phyloP scores from a whole-genome alignment of 225 moss, liverwort and hornwort genomes.

The Physcomitrium patens region DNA sequence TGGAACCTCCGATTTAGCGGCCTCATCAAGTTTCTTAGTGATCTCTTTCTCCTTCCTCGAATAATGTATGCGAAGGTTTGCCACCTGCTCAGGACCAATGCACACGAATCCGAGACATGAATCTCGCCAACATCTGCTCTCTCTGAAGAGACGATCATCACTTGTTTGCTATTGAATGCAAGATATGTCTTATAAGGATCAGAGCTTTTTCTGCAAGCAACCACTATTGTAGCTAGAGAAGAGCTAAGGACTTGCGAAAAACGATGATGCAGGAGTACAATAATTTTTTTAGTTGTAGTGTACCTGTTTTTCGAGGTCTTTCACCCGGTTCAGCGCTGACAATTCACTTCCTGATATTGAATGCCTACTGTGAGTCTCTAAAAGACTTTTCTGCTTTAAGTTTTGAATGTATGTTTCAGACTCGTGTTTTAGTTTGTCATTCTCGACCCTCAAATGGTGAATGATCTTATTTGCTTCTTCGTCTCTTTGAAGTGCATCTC shows the following conservation, averaged over 20 bases:
- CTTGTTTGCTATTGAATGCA: background rate
- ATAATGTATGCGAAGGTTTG: slow-evolving; percentile 52
- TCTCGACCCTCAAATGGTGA: slow-evolving; percentile 48
- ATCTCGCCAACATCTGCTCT: too few relatives aligned
- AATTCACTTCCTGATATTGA: slow-evolving; percentile 41
- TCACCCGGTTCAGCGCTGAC: slow-evolving; percentile 45
- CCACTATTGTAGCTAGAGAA: background rate
- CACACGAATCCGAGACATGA: background rate
- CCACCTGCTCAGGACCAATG: slow-evolving; percentile 36
- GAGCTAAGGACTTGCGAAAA: background rate
- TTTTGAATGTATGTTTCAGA: slow-evolving; percentile 46
- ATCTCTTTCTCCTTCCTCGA: slow-evolving; percentile 61
- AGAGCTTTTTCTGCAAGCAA: background rate
- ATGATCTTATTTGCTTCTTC: slow-evolving; percentile 50
- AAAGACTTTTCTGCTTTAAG: slow-evolving; percentile 47
- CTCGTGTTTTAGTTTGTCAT: slow-evolving; percentile 49
- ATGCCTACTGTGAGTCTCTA: slow-evolving; percentile 36
- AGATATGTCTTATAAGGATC: background rate
- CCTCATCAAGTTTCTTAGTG: slow-evolving; percentile 49
- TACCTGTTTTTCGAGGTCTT: slow-evolving; percentile 64
- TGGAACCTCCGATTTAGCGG: slow-evolving; percentile 36
- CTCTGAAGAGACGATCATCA: background rate
- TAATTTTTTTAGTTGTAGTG: background rate
- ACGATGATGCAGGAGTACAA: background rate
- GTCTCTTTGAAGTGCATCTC: slow-evolving; percentile 38